These are phyloP conservation scores for Fagopyrum tataricum DNA, from an alignment of 148 eudicot genomes.

Conservation along the genomic window DNA sequence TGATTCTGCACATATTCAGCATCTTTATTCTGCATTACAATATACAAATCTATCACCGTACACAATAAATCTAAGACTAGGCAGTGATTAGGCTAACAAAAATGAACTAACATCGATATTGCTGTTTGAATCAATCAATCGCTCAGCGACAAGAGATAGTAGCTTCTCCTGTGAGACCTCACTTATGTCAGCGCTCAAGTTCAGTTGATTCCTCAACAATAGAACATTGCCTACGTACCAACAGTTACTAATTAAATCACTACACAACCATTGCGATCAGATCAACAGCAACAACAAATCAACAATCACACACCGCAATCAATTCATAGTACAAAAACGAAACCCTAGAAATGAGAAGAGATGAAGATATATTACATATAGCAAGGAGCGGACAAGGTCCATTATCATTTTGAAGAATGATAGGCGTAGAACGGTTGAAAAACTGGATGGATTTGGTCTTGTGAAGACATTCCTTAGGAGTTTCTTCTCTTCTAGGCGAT, in stretches of 20 bases:
- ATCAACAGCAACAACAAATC: background rate
- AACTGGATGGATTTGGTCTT: conserved; percentile 68
- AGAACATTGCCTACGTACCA: conserved; percentile 69
- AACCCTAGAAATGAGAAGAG: conserved; percentile 30
- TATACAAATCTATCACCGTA: conserved; percentile 9
- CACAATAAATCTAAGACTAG: background rate
- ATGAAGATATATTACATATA: conserved; percentile 43
- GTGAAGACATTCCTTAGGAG: conserved; percentile 42
- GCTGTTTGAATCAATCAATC: conserved; percentile 78
- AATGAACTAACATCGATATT: conserved; percentile 48
- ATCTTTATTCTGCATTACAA: conserved; percentile 67
- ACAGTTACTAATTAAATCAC: background rate
- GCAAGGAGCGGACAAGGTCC: conserved; percentile 98
- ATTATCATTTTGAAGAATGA: conserved; percentile 89
- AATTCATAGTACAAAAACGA: background rate
- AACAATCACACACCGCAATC: background rate
- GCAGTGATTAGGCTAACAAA: background rate
- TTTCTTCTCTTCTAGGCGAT: conserved; percentile 7
- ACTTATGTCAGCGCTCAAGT: conserved; percentile 50
- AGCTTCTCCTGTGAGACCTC: conserved; percentile 93
- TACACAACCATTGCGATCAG: background rate
- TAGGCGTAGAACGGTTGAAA: conserved; percentile 57
- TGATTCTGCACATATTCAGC: conserved; percentile 77
- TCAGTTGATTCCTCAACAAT: conserved; percentile 68
- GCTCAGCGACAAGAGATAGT: conserved; percentile 86